phyloP scores from a whole-genome alignment of 371 early-diverging fungal genomes.

The Rhizopus arrhizus region DNA sequence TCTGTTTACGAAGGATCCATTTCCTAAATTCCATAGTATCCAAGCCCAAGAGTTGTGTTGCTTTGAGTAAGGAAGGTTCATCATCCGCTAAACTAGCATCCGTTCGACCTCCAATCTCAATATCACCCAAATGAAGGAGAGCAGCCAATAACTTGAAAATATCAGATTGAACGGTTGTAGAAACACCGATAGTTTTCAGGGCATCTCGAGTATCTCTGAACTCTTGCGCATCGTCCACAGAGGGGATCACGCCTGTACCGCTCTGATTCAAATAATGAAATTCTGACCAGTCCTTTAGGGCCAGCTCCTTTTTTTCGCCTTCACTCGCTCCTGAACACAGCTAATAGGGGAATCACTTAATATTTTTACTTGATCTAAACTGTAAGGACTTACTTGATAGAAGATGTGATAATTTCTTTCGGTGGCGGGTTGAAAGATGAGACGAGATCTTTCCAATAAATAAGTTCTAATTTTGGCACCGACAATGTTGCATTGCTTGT shows the following conservation, averaged over 20 bases:
- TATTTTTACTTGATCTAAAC: neutral
- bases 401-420: slow-evolving; percentile 99
- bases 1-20: slow-evolving; percentile 91
- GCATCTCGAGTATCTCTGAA: slow-evolving; percentile 84
- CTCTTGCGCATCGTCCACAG: slow-evolving; percentile 90
- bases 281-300: slow-evolving; percentile 68
- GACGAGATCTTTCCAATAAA: slow-evolving; percentile 95
- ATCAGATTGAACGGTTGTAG: slow-evolving; percentile 75
- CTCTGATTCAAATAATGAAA: slow-evolving; percentile 90
- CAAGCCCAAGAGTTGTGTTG: slow-evolving; percentile 75
- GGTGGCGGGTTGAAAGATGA: slow-evolving; percentile 90
- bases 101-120: slow-evolving; percentile 73
- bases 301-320: slow-evolving; percentile 75
- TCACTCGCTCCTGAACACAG: slow-evolving; percentile 86
- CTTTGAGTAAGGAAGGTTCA: slow-evolving; percentile 69
- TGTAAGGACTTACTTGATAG: slow-evolving; percentile 69
- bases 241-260: slow-evolving; percentile 74
- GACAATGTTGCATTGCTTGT: slow-evolving; percentile 78
- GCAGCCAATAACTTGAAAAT: slow-evolving; percentile 90
- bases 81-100: slow-evolving; percentile 76
- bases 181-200: slow-evolving; percentile 82
- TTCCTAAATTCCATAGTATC: slow-evolving; percentile 76
- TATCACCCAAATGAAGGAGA: slow-evolving; percentile 91
- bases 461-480: slow-evolving; percentile 97
- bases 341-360: slow-evolving; percentile 32